A percentile compares a stretch with the other conserved stretches of the same genome.
phyloP scores from a whole-genome alignment of 306 rosid species.

The Luffa aegyptiaca region DNA sequence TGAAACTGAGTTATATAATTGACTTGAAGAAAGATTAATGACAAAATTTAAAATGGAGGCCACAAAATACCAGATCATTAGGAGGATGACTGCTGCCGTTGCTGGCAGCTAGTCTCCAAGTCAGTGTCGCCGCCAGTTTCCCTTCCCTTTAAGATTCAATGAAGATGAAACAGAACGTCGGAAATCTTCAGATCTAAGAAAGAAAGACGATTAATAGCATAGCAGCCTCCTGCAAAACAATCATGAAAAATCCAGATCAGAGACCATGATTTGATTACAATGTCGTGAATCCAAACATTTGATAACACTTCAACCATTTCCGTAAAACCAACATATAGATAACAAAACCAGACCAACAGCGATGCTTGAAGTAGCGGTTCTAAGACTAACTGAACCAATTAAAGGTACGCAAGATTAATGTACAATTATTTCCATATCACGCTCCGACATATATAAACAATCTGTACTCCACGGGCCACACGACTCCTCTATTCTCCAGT shows the following conservation, averaged over 20 bases:
- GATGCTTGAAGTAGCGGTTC: neutral
- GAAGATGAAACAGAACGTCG: conserved; percentile 20
- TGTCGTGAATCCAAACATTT: conserved; percentile 1
- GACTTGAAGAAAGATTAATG: neutral
- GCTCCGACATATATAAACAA: neutral
- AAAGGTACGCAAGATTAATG: neutral
- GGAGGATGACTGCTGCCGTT: conserved; percentile 72
- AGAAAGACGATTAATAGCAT: conserved; percentile 27
- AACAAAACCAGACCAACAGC: neutral
- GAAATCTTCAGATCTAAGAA: conserved; percentile 58
- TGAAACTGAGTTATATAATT: neutral
- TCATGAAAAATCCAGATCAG: conserved; percentile 21
- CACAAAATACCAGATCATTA: conserved; percentile 57
- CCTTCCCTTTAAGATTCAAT: conserved; percentile 26
- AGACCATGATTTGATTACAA: neutral
- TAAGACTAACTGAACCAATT: neutral
- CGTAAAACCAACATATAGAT: neutral
- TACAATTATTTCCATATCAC: neutral
- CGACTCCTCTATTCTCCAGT: neutral
- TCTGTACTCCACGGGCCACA: neutral
- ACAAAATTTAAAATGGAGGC: neutral
- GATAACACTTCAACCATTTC: conserved; percentile 2
- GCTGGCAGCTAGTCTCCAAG: conserved; percentile 76
- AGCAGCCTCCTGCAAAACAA: conserved; percentile 38
- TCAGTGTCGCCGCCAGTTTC: conserved; percentile 67